These are phyloP conservation scores for Pyrenochaeta sp. DNA, from an alignment of 2,329 filamentous ascomycete genomes.

Conservation along the genomic window DNA sequence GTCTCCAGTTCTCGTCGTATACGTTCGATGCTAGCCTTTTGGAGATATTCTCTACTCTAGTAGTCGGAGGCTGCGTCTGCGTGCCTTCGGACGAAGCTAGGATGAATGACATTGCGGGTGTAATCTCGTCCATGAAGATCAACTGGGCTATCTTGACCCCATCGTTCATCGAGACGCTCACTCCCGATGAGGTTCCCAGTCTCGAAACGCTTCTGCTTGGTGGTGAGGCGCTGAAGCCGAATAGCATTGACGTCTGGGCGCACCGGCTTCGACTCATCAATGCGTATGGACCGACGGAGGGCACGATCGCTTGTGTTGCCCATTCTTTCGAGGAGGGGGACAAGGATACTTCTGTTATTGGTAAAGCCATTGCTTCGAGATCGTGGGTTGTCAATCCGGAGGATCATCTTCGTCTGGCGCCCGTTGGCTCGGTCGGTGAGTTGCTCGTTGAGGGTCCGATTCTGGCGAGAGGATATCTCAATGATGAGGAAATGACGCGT, in stretches of 20 bases:
- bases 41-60: slow-evolving; percentile 60
- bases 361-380: slow-evolving; percentile 19
- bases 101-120: slow-evolving; percentile 54
- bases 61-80: slow-evolving; percentile 58
- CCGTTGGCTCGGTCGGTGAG: slow-evolving; percentile 48
- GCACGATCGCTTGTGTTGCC: no score
- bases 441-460: slow-evolving; percentile 64
- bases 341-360: slow-evolving; percentile 19
- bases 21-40: slow-evolving; percentile 63
- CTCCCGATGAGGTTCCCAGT: slow-evolving; percentile 51
- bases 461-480: slow-evolving; percentile 29
- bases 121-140: slow-evolving; percentile 7
- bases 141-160: slow-evolving; percentile 16
- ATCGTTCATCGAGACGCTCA: not conserved
- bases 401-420: slow-evolving; percentile 14
- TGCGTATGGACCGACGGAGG: slow-evolving; percentile 5
- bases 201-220: slow-evolving; percentile 52
- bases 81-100: slow-evolving; percentile 62
- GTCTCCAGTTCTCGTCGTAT: slow-evolving; percentile 52
- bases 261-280: slow-evolving; percentile 30
- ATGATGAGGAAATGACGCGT: no score
- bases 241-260: slow-evolving; percentile 21
- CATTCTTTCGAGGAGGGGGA: not conserved
- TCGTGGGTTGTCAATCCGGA: slow-evolving; percentile 34
- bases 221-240: slow-evolving; percentile 50